Evolutionary conservation across 208 protist genomes (phyloP).

Genomic region (Zelonia costaricensis): DNA sequence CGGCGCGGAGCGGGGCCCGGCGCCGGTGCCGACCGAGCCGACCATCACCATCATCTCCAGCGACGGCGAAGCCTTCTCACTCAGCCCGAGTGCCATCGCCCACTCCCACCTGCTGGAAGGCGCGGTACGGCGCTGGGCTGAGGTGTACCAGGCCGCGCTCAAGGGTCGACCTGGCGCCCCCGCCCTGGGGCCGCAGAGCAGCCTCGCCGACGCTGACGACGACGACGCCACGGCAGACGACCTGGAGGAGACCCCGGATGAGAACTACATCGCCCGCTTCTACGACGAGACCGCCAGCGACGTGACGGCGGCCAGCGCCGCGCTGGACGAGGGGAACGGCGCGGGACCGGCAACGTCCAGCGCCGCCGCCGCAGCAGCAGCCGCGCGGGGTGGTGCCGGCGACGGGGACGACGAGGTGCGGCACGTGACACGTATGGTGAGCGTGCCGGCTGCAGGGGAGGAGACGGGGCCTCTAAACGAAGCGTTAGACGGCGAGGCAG

Average conservation of each 20-base stretch:
- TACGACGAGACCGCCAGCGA: conserved; percentile 26
- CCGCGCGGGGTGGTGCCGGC: background rate
- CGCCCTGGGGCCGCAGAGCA: background rate
- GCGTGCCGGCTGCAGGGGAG: conserved; percentile 6
- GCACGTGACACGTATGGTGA: conserved; percentile 20
- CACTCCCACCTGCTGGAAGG: conserved; percentile 54
- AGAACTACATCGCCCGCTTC: conserved; percentile 20
- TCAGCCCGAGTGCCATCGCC: conserved; percentile 40
- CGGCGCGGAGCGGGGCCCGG: background rate
- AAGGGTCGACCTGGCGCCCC: background rate
- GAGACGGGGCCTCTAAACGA: conserved; percentile 15
- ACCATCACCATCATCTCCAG: conserved; percentile 63
- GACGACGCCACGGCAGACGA: conserved; percentile 23
- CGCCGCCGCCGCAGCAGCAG: too few species aligned
- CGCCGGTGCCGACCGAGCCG: conserved; percentile 9
- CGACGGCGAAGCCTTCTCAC: conserved; percentile 49
- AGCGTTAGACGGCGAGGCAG: background rate
- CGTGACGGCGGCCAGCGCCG: conserved; percentile 9
- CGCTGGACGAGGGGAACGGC: background rate
- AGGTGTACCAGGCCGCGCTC: conserved; percentile 23
- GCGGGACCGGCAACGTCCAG: too few species aligned
- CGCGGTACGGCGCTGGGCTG: conserved; percentile 49
- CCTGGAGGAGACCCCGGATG: conserved; percentile 27
- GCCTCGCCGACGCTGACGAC: conserved; percentile 3
- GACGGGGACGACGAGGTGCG: background rate